Conservation (phyloP, 805 yeast genomes). For the Wickerhamiella musiphila region DNA sequence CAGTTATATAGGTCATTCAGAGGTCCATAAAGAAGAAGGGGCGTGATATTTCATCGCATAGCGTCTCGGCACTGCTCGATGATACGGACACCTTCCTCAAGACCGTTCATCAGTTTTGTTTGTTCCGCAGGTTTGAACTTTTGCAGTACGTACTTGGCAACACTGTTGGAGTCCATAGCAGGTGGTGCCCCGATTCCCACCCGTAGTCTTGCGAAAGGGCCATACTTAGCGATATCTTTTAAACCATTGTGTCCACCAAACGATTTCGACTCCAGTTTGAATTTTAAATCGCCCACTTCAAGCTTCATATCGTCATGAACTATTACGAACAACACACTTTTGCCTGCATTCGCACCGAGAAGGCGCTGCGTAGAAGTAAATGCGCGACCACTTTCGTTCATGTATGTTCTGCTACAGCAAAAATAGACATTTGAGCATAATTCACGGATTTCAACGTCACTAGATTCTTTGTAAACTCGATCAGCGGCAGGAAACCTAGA, state of each 20-base stretch:
- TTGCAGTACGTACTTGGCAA: slow-evolving; percentile 44
- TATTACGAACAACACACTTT: slow-evolving; percentile 26
- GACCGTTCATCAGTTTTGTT: slow-evolving; percentile 24
- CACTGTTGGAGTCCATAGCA: slow-evolving; percentile 26
- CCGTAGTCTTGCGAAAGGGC: slow-evolving; percentile 44
- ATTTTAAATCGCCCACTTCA: slow-evolving; percentile 45
- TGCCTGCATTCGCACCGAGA: slow-evolving; percentile 24
- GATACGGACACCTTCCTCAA: no score
- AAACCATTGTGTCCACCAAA: slow-evolving; percentile 79
- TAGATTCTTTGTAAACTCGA: slow-evolving; percentile 10
- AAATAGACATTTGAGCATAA: slow-evolving; percentile 22
- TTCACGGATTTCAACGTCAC: slow-evolving; percentile 4
- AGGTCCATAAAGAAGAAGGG: no score
- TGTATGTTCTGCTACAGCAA: slow-evolving; percentile 37
- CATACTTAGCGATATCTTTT: slow-evolving; percentile 35
- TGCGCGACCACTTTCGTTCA: slow-evolving; percentile 58
- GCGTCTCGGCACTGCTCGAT: no score
- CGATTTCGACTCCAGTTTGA: slow-evolving; percentile 42
- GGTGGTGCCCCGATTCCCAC: slow-evolving; percentile 65
- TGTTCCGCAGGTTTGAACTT: slow-evolving; percentile 32
- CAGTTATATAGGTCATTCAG: no score
- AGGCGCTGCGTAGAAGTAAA: slow-evolving; percentile 24
- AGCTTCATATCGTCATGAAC: slow-evolving; percentile 67
- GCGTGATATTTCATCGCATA: no score
- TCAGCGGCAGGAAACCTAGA: background rate